Evolutionary conservation across 352 stramenopile genomes (phyloP).

Genomic region (Globisporangium alternatum): DNA sequence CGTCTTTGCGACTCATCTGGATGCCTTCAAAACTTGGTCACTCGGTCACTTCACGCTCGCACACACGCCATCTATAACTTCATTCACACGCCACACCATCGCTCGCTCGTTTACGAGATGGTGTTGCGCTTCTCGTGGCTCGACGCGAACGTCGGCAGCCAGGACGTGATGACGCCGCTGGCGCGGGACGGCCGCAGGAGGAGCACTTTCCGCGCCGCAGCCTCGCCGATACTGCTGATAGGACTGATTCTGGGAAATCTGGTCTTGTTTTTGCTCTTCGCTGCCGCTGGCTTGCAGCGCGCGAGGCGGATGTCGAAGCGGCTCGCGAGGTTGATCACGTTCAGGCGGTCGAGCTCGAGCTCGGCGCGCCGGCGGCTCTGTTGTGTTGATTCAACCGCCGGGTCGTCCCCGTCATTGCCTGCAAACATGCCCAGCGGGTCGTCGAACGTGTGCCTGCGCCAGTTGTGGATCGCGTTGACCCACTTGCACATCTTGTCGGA

Average conservation of each 20-base stretch:
- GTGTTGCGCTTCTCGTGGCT: constrained; percentile 1
- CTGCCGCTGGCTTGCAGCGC: not conserved
- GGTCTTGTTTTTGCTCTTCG: constrained; percentile 14
- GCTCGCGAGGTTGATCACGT: constrained; percentile 21
- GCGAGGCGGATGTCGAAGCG: constrained; percentile 54
- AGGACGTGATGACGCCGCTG: constrained; percentile 28
- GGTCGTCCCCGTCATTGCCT: not conserved
- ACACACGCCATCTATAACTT: no score
- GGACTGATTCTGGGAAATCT: constrained; percentile 21
- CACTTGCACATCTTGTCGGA: constrained; percentile 59
- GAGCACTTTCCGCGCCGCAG: constrained; percentile 18
- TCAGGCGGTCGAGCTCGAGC: constrained; percentile 16
- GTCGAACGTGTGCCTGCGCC: constrained; percentile 61
- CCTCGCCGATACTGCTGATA: constrained; percentile 16
- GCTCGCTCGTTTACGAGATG: constrained; percentile 1
- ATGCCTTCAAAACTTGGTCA: no score
- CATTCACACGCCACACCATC: not conserved
- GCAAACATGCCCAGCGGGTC: constrained; percentile 36
- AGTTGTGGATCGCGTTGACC: constrained; percentile 72
- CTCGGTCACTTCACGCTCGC: no score
- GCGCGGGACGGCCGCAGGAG: constrained; percentile 16
- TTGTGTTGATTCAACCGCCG: constrained; percentile 24
- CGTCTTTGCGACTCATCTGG: not conserved
- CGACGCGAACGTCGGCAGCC: constrained; percentile 24
- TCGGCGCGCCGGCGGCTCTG: constrained; percentile 24